These are phyloP conservation scores for Amphirosellinia nigrospora DNA, from an alignment of 495 filamentous ascomycete genomes.

Conservation along the genomic window DNA sequence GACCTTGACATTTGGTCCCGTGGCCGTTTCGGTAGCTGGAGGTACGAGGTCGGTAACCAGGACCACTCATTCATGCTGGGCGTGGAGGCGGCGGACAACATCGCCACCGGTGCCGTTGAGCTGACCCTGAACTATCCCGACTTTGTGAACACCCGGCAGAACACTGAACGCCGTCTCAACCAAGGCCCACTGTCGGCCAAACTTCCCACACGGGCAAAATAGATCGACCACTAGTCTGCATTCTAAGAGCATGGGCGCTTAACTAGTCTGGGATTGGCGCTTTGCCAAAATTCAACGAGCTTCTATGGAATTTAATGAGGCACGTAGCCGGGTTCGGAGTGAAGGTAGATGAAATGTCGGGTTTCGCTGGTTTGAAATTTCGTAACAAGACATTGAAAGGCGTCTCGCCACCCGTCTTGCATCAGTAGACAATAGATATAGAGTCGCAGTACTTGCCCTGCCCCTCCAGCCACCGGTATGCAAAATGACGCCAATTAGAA, in stretches of 20 bases:
- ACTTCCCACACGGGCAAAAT: conserved; percentile 40
- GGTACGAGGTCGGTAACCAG: conserved; percentile 95
- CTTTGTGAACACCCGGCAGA: conserved; percentile 91
- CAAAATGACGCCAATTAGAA: not conserved
- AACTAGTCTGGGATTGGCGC: not conserved
- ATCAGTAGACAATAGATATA: conserved; percentile 28
- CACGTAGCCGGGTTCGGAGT: conserved; percentile 7
- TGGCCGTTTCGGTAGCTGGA: conserved; percentile 97
- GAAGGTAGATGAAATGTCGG: conserved; percentile 20
- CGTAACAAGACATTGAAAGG: conserved; percentile 18
- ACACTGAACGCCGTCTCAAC: conserved; percentile 84
- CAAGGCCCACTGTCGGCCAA: conserved; percentile 61
- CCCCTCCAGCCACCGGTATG: not conserved
- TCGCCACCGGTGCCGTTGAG: conserved; percentile 93
- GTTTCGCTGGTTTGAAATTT: conserved; percentile 22
- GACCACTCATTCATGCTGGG: conserved; percentile 99
- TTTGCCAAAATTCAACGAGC: conserved; percentile 8
- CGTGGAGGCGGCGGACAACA: conserved; percentile 94
- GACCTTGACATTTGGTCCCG: conserved; percentile 91
- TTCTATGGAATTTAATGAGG: conserved; percentile 20
- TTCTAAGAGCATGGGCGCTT: conserved; percentile 18
- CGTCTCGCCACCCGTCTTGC: conserved; percentile 15
- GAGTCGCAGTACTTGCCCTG: conserved; percentile 10
- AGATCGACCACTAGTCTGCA: conserved; percentile 17
- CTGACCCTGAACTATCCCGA: conserved; percentile 98